phyloP scores from a whole-genome alignment of 2,329 filamentous ascomycete species.

The Colletotrichum orchidophilum region DNA sequence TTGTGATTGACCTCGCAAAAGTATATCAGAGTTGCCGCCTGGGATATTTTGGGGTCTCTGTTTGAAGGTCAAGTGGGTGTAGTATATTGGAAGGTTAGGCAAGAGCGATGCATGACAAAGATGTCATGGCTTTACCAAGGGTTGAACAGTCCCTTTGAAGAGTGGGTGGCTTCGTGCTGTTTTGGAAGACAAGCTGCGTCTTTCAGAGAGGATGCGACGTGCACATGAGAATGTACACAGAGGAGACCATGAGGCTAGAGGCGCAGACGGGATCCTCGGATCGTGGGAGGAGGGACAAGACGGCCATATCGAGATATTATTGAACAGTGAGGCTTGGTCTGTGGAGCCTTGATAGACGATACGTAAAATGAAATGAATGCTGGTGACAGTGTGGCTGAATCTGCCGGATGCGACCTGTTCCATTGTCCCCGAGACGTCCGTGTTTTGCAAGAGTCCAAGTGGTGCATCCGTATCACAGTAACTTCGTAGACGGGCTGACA shows the following conservation, averaged over 20 bases:
- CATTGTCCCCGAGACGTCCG: background rate
- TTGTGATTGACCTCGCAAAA: conserved; percentile 20
- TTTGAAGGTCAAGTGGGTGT: background rate
- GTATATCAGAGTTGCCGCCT: conserved; percentile 14
- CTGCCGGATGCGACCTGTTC: background rate
- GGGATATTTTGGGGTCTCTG: conserved; percentile 5
- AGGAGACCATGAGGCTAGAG: conserved; percentile 1
- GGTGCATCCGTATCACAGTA: background rate
- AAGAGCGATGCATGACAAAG: background rate
- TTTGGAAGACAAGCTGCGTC: background rate
- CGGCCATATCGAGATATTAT: conserved; percentile 12
- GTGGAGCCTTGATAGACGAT: conserved; percentile 8
- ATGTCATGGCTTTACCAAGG: background rate
- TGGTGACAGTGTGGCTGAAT: conserved; percentile 22
- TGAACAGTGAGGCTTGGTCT: background rate
- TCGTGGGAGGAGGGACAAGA: conserved; percentile 12
- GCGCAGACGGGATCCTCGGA: conserved; percentile 10
- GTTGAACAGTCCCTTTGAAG: background rate
- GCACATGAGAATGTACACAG: background rate
- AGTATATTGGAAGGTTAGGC: background rate
- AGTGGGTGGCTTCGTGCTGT: background rate
- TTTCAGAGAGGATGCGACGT: background rate
- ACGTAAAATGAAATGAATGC: conserved; percentile 4
- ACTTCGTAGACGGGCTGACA: conserved; percentile 6
- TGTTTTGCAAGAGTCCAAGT: background rate